Evolutionary conservation across 2,329 filamentous ascomycete species (phyloP).

Genomic region (Septoria petroselini): DNA sequence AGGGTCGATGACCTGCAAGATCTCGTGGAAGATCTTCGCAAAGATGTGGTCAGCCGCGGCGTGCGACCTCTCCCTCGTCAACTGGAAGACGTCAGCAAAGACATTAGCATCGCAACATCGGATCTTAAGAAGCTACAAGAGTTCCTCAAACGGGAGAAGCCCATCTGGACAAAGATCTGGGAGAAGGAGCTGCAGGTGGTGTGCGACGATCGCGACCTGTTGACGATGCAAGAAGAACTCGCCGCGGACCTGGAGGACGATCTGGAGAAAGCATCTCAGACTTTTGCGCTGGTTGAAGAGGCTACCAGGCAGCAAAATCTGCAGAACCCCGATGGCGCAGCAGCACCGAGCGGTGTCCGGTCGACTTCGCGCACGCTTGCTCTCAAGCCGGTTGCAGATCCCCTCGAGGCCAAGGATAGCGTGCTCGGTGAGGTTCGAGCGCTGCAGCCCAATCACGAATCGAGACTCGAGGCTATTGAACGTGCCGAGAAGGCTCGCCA

Average conservation of each 20-base stretch:
- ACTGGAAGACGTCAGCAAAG: constrained; percentile 83
- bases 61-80: constrained; percentile 88
- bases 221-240: constrained; percentile 94
- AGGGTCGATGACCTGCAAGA: constrained; percentile 98
- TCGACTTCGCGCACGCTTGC: constrained; percentile 33
- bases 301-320: constrained; percentile 94
- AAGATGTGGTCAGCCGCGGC: constrained; percentile 90
- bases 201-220: constrained; percentile 89
- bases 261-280: constrained; percentile 88
- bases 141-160: constrained; percentile 86
- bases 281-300: constrained; percentile 91
- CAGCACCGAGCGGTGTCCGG: constrained; percentile 36
- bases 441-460: constrained; percentile 89
- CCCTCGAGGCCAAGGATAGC: constrained; percentile 79
- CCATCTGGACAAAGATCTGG: constrained; percentile 98
- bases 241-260: constrained; percentile 90
- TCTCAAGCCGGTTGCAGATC: constrained; percentile 59
- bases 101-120: constrained; percentile 74
- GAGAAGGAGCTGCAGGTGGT: constrained; percentile 95
- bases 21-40: constrained; percentile 90
- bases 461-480: constrained; percentile 90
- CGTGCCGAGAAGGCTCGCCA: constrained; percentile 89
- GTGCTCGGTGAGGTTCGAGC: constrained; percentile 91
- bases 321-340: constrained; percentile 54
- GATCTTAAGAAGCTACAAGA: constrained; percentile 94